Evolutionary conservation across 345 rosid genomes (phyloP), one percentile per base, ranked within the genome.

Genomic region (Jatropha curcas): DNA sequence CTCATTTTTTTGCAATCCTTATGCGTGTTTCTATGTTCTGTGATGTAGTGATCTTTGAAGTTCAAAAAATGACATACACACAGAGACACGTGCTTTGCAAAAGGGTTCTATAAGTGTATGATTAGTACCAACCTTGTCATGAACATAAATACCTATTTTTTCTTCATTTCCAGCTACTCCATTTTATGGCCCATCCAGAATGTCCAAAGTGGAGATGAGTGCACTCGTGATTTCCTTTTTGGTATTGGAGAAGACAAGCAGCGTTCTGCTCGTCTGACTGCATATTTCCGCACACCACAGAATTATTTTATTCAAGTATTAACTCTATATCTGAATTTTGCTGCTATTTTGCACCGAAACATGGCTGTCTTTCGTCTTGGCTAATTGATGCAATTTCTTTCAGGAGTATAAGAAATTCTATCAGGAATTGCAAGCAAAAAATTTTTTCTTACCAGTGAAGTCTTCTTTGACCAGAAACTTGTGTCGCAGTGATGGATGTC

Each of bases 191-290:
- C 98, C 56, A 84, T 82, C 50, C 83, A 81, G 78, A 72, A 80
- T 81, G 74, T 83, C 73, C 77, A 79, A 58, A 71, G 82, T 83
- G 88, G 89, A 56, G 92, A 90, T 30, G 98, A 94, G 80, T 89
- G 98, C 84, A 87, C 86, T 65, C 92, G 94, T 71, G 97, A 94
- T 86, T 94, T 83, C 74, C 88, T 92, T 35, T 77, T 79, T 77
- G 98, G 98, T 71, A 88, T 94, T 74, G 92, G 92, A n/a, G 98
- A 94, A 84, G 96, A 90, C 76, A 90, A 88, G 72, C 98, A 92
- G 46, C 91, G 94, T 24, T 94, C 99, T 66, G 89, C 97, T 64
- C 83, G 99, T 82, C 91, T 94, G 67, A 89, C 94, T 28, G 98
- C 98, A 68, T 92, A 94, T 92, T 94, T 94, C 79, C 84, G 86